Evolutionary conservation across 257 asterid genomes (phyloP), one percentile per base, ranked within the genome.

Genomic region (Gentiana straminea): DNA sequence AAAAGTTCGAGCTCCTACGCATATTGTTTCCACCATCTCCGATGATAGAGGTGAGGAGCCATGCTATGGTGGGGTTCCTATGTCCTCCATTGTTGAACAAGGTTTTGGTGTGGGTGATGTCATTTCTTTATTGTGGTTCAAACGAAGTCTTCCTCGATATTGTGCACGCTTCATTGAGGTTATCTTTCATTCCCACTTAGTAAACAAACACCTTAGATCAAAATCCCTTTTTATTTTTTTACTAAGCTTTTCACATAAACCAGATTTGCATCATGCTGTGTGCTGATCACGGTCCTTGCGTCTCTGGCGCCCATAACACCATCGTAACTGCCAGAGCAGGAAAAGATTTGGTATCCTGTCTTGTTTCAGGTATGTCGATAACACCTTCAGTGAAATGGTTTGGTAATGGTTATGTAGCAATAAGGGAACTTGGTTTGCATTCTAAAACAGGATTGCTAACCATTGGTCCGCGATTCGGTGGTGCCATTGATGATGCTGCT

Each of bases 1-100:
- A 43, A 92, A 92, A 85, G 97, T 88, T 64, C 81, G 97, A 57
- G 99, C 99, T 62, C 99, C 99, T 65, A 92, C 99, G 49, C 99
- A 92, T 66, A 85, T 92, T 58, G 88, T 92, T 71, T 83, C 99
- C 68, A 92, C 99, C 52, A 88, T 92, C 69, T 92, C 99, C 66
- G 99, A 92, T 52, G 99, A 92, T 63, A 82, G 99, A 73, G 99
- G 98, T 87, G 99, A 92, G 60, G 99, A 92, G 77, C 99, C 99
- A 51, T 72, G 84, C 41, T 92, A 88, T 54, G 99, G 86, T 60
- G 99, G 99, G 37, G 89, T 92, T 4, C 88, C 97, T 8, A 92
- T 92, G 99, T 92, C 99, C 71, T 81, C 94, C 74, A 86, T 92
- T 63, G 81, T 92, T 60, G 99, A 88, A 71, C 91, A 92, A 63